phyloP scores from a whole-genome alignment of 768 basidiomycete genomes.

The Termitomyces sp. region DNA sequence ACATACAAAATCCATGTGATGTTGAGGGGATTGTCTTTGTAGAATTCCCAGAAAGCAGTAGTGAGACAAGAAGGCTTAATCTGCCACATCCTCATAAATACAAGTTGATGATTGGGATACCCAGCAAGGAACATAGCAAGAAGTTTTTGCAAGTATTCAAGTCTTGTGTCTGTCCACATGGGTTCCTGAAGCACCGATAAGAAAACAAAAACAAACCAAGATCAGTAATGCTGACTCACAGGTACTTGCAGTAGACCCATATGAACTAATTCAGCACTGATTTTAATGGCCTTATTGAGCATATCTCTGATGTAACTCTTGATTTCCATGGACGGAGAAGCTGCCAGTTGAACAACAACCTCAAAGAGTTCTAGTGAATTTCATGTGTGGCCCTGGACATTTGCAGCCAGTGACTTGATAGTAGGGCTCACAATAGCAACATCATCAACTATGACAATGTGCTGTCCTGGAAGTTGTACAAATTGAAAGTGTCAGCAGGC shows the following conservation, averaged over 20 bases:
- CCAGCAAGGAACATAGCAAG: conserved; percentile 88
- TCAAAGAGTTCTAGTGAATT: conserved; percentile 90
- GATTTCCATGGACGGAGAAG: conserved; percentile 66
- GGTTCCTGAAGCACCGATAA: conserved; percentile 45
- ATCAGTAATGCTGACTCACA: conserved; percentile 40
- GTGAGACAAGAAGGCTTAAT: conserved; percentile 83
- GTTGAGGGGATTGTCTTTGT: conserved; percentile 87
- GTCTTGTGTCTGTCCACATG: conserved; percentile 81
- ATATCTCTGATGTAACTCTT: conserved; percentile 79
- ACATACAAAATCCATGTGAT: conserved; percentile 93
- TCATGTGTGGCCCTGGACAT: conserved; percentile 91
- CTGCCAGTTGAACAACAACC: conserved; percentile 75
- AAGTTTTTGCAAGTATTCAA: conserved; percentile 82
- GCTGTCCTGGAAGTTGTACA: conserved; percentile 81
- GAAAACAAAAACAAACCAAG: not conserved
- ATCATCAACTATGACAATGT: conserved; percentile 86
- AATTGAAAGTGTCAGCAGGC: conserved; percentile 87
- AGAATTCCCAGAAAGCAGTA: conserved; percentile 85
- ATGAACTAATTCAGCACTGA: conserved; percentile 90
- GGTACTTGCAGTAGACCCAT: conserved; percentile 89
- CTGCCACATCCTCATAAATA: conserved; percentile 96
- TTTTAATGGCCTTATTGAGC: conserved; percentile 90
- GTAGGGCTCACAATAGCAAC: conserved; percentile 80
- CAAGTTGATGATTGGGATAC: conserved; percentile 92
- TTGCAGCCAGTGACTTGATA: conserved; percentile 84